Evolutionary conservation across 2,329 filamentous ascomycete genomes (phyloP).

Genomic region (Taxawa tesnikishii): DNA sequence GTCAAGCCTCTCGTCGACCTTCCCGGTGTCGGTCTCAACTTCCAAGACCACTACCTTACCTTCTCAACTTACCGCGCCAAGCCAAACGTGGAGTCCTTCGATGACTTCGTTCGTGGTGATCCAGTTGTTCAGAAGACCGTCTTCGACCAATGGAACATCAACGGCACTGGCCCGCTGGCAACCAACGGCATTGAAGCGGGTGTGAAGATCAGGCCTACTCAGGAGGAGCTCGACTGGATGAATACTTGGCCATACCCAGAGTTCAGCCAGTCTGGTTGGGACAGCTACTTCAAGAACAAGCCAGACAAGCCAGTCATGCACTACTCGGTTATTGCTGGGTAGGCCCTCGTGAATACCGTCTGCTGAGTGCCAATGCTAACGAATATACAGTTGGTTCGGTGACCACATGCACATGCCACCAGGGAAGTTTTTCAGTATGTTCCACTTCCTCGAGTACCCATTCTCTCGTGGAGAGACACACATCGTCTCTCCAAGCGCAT

Average conservation of each 20-base stretch:
- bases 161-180: constrained; percentile 64
- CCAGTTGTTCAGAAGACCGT: constrained; percentile 61
- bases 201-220: constrained; percentile 62
- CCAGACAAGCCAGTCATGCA: constrained; percentile 82
- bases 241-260: constrained; percentile 62
- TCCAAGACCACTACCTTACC: constrained; percentile 65
- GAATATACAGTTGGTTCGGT: constrained; percentile 24
- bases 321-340: constrained; percentile 62
- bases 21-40: constrained; percentile 62
- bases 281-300: constrained; percentile 74
- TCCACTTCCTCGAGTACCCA: constrained; percentile 68
- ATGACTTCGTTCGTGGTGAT: constrained; percentile 66
- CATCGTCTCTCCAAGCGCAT: constrained; percentile 59
- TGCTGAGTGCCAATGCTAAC: constrained; percentile 7
- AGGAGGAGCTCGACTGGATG: constrained; percentile 55
- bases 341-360: constrained; percentile 9
- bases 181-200: constrained; percentile 73
- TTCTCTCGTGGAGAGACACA: constrained; percentile 63
- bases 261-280: constrained; percentile 64
- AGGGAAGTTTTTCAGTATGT: constrained; percentile 75
- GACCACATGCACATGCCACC: constrained; percentile 47
- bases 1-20: constrained; percentile 59
- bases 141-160: constrained; percentile 66
- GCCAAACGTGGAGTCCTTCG: constrained; percentile 64
- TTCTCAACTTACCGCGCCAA: constrained; percentile 62